Percentiles rank a stretch among this genome's conserved stretches.
Evolutionary conservation across 257 asterid genomes (phyloP).

Genomic region (Solanum clarkiae): DNA sequence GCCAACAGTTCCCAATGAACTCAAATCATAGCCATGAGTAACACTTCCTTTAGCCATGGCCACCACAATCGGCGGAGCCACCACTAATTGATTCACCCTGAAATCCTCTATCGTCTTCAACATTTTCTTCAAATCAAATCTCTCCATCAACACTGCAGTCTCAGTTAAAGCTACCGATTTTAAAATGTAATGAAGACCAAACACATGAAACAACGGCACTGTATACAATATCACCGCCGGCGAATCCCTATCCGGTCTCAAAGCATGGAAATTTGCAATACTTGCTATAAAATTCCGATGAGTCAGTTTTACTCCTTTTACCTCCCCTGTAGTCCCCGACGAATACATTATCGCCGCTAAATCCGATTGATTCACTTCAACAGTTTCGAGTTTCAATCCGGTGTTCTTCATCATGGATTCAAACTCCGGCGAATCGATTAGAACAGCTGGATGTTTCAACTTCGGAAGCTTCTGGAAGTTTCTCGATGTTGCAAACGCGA

Average conservation of each 20-base stretch:
- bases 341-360: constrained; percentile 53
- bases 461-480: constrained; percentile 17
- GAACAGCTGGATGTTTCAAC: constrained; percentile 4
- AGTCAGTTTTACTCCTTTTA: constrained; percentile 41
- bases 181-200: constrained; percentile 23
- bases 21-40: constrained; percentile 22
- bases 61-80: constrained; percentile 48
- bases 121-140: constrained; percentile 35
- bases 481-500: constrained; percentile 34
- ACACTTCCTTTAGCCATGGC: constrained; percentile 29
- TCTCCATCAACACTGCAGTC: constrained; percentile 36
- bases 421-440: constrained; percentile 33
- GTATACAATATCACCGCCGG: constrained; percentile 21
- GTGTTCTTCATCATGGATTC: constrained; percentile 16
- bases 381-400: background rate
- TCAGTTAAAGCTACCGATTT: constrained; percentile 42
- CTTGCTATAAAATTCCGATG: constrained; percentile 42
- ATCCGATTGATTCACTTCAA: constrained; percentile 27
- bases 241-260: constrained; percentile 2
- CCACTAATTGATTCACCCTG: constrained; percentile 28
- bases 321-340: constrained; percentile 56
- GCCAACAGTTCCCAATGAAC: constrained; percentile 29
- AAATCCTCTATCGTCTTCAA: constrained; percentile 32
- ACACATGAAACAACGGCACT: constrained; percentile 41
- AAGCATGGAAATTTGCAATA: constrained; percentile 2